These are phyloP conservation scores for Daldinia caldariorum DNA, from an alignment of 495 filamentous ascomycete genomes.

Conservation along the genomic window DNA sequence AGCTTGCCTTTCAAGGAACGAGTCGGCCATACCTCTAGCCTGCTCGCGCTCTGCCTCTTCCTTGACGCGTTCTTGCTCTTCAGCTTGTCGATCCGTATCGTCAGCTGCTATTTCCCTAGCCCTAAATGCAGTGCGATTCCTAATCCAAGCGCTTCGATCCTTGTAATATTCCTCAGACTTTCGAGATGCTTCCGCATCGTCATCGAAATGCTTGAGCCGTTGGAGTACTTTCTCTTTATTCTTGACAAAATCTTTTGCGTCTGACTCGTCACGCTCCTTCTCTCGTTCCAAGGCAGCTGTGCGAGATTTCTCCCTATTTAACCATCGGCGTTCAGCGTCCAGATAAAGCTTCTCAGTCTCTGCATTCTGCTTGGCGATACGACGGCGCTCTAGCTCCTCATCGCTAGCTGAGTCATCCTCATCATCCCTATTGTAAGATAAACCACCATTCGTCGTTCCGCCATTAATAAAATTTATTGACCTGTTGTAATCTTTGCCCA, in stretches of 20 bases:
- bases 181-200: slow-evolving; percentile 78
- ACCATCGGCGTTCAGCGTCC: slow-evolving; percentile 88
- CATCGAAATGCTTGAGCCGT: slow-evolving; percentile 83
- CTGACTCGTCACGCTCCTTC: slow-evolving; percentile 77
- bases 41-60: slow-evolving; percentile 78
- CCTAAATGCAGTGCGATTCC: slow-evolving; percentile 78
- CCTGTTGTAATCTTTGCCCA: slow-evolving; percentile 57
- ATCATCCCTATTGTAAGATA: slow-evolving; percentile 72
- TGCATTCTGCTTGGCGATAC: slow-evolving; percentile 72
- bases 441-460: slow-evolving; percentile 67
- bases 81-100: slow-evolving; percentile 80
- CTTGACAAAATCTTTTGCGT: slow-evolving; percentile 71
- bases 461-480: slow-evolving; percentile 88
- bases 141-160: slow-evolving; percentile 84
- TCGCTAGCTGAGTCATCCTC: slow-evolving; percentile 92
- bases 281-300: slow-evolving; percentile 87
- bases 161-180: slow-evolving; percentile 85
- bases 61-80: slow-evolving; percentile 75
- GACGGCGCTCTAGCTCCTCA: slow-evolving; percentile 80
- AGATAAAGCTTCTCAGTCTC: slow-evolving; percentile 84
- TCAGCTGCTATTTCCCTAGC: slow-evolving; percentile 77
- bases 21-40: slow-evolving; percentile 87
- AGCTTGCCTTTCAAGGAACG: slow-evolving; percentile 89
- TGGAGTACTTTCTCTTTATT: slow-evolving; percentile 70
- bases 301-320: slow-evolving; percentile 85